These are phyloP conservation scores for Colletotrichum costaricense DNA, from an alignment of 2,329 filamentous ascomycete genomes.

Conservation along the genomic window DNA sequence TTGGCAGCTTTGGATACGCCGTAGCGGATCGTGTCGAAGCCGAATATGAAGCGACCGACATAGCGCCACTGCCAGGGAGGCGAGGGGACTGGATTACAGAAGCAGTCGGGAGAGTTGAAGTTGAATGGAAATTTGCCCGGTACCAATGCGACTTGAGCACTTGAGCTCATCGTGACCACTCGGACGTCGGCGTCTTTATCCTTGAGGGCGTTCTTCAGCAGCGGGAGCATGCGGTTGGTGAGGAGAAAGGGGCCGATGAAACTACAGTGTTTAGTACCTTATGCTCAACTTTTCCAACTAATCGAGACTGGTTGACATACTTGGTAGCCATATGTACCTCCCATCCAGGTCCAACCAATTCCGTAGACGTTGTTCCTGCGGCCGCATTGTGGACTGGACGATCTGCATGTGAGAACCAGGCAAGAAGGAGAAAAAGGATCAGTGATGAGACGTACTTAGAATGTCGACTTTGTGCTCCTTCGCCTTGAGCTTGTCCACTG, in stretches of 20 bases:
- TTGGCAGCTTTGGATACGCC: constrained; percentile 39
- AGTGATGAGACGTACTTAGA: constrained; percentile 35
- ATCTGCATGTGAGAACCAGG: not conserved
- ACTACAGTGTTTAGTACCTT: too few relatives aligned
- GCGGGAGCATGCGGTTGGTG: constrained; percentile 40
- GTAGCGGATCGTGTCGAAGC: constrained; percentile 39
- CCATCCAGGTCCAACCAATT: constrained; percentile 35
- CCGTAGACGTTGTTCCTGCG: not conserved
- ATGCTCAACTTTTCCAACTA: too few relatives aligned
- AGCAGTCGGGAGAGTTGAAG: constrained; percentile 32
- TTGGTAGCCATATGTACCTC: constrained; percentile 40
- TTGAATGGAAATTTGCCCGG: constrained; percentile 35
- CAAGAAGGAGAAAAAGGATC: not conserved
- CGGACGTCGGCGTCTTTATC: constrained; percentile 38
- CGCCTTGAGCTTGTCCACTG: constrained; percentile 28
- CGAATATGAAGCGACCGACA: constrained; percentile 26
- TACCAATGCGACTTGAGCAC: constrained; percentile 22
- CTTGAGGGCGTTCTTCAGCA: constrained; percentile 38
- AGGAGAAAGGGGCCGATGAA: constrained; percentile 40
- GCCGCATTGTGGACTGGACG: constrained; percentile 42
- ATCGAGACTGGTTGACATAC: constrained; percentile 21
- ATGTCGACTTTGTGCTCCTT: constrained; percentile 40
- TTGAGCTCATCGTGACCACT: constrained; percentile 38
- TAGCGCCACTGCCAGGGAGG: constrained; percentile 34
- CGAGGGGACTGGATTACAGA: constrained; percentile 17